phyloP scores from a whole-genome alignment of 2,329 filamentous ascomycete genomes.

The Juglanconis juglandina region DNA sequence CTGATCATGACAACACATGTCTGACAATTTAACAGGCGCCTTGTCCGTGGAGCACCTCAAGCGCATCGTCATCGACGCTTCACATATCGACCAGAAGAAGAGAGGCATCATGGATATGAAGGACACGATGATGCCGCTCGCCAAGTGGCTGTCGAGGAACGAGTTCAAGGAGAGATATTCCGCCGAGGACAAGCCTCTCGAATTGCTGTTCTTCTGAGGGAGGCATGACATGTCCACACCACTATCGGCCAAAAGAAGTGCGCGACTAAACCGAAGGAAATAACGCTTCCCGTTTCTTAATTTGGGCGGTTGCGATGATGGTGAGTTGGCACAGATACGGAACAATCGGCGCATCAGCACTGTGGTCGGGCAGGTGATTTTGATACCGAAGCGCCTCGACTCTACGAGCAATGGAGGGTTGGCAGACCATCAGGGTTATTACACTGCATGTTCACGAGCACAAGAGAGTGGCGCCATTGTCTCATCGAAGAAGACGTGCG shows the following conservation, averaged over 20 bases:
- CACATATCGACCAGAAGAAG: conserved; percentile 93
- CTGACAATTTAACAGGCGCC: conserved; percentile 18
- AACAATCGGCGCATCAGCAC: no score
- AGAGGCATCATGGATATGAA: conserved; percentile 92
- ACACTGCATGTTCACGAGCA: no score
- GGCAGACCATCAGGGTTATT: no score
- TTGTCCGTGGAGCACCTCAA: conserved; percentile 16
- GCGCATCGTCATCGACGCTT: conserved; percentile 59
- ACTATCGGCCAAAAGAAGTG: not conserved
- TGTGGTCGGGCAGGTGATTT: no score
- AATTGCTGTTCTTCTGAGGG: conserved; percentile 62
- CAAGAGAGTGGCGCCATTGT: no score
- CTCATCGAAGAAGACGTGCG: no score
- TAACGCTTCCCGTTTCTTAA: no score
- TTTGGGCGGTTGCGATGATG: no score
- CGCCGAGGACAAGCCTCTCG: conserved; percentile 54
- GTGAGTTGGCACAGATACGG: no score
- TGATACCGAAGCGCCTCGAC: no score
- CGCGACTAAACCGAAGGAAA: no score
- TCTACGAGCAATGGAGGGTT: no score
- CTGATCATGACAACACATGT: not conserved
- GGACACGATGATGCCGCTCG: conserved; percentile 79
- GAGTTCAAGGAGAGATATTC: conserved; percentile 70
- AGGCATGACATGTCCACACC: not conserved
- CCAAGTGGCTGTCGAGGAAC: conserved; percentile 66